Evolutionary conservation across 2,329 filamentous ascomycete genomes (phyloP).

Genomic region (Trichocomaceae sp.): DNA sequence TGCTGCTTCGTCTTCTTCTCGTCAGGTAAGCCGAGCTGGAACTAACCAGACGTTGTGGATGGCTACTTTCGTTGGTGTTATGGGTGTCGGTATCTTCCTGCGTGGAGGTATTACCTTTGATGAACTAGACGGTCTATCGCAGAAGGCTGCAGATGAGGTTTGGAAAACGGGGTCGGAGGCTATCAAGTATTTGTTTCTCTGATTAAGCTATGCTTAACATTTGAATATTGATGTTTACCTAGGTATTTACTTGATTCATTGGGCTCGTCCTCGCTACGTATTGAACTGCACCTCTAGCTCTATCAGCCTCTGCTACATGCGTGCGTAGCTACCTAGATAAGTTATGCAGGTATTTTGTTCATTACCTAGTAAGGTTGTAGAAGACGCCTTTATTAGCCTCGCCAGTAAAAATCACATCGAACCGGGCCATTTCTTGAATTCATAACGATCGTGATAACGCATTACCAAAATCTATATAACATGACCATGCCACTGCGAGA

Average conservation of each 20-base stretch:
- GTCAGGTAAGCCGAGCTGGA: background rate
- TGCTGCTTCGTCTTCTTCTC: background rate
- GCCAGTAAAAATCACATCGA: no score
- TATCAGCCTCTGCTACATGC: no score
- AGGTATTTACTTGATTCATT: background rate
- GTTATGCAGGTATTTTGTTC: no score
- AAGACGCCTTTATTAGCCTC: no score
- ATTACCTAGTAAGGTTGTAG: no score
- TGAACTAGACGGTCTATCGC: conserved; percentile 8
- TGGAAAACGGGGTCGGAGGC: conserved; percentile 1
- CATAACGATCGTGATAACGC: background rate
- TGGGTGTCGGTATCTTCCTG: conserved; percentile 10
- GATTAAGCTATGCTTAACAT: background rate
- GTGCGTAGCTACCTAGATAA: no score
- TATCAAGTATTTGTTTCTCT: background rate
- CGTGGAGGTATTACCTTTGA: background rate
- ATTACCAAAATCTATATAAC: background rate
- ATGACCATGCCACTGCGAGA: background rate
- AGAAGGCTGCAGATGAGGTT: conserved; percentile 11
- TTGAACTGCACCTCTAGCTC: no score
- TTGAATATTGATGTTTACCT: background rate
- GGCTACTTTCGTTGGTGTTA: conserved; percentile 1
- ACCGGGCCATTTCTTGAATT: background rate
- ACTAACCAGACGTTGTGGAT: background rate
- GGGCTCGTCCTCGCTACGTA: no score